Base-by-base conservation (phyloP, 1,284 basidiomycete genomes). In the Kalmanozyma brasiliensis region DNA sequence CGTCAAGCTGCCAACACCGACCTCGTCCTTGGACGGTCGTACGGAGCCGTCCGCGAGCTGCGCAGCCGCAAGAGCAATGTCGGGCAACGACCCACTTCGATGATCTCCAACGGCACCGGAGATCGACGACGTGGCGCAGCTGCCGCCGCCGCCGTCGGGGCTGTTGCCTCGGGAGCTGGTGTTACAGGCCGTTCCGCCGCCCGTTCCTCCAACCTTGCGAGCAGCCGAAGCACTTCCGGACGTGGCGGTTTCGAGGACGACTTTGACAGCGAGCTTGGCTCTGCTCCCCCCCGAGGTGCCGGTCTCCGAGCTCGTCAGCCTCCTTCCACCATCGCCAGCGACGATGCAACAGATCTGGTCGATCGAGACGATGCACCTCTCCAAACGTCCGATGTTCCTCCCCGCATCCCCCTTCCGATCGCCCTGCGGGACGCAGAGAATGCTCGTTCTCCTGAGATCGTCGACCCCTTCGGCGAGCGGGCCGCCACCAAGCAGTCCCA, bases 351-450 rank as follows among this genome's bases (percentile, higher is more conserved):
- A 11, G 59, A 62, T 19, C n/a, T 42, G 14, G 42, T 16, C 13
- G 35, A 23, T 7, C 16, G 22, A 7, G 24, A 32, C 20, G 49
- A 34, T 22, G 51, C 16, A 10, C 23, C 43, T 1, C 30, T 42
- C 26, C 47, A 17, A 4, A 35, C 52, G 22, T 35, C 68, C 7
- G 63, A 67, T 8, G 33, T 35, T 17, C 51, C 68, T 8, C 58
- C 68, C 16, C 57, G 53, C 23, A 52, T 63, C 14, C 34, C 51
- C 7, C 42, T 34, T 8, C 69, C 69, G 1, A 45, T 72, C 44
- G 63, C 63, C n/a, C 59, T 72, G 4, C 57, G 60, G n/a, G 69
- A 66, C 17, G 52, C 69, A 9, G 64, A 72, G 49, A 66, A 44
- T 24, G 63, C 69, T n/a, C 59, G 64, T 26, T 72, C 69, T 8